Evolutionary conservation across 495 filamentous ascomycete species (phyloP).

Genomic region (Podospora anserina): DNA sequence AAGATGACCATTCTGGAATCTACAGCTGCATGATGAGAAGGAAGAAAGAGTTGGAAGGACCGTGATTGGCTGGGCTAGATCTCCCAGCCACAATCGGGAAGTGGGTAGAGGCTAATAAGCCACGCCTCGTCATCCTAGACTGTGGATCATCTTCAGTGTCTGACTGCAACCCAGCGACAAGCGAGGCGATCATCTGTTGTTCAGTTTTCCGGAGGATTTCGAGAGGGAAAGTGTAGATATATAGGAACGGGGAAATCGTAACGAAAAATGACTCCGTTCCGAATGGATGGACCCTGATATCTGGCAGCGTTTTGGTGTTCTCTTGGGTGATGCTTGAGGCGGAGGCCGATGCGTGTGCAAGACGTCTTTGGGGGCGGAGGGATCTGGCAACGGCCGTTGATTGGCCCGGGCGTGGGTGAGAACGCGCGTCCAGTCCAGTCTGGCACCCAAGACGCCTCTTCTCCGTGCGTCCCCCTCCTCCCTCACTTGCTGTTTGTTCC

Average conservation of each 20-base stretch:
- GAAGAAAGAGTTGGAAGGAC: not conserved
- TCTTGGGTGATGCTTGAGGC: slow-evolving; percentile 19
- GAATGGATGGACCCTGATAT: slow-evolving; percentile 4
- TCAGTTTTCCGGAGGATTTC: not conserved
- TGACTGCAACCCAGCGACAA: not conserved
- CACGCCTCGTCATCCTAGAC: slow-evolving; percentile 25
- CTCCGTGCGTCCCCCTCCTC: slow-evolving; percentile 22
- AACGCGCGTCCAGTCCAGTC: slow-evolving; percentile 32
- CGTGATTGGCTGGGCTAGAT: not conserved
- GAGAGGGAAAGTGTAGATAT: not conserved
- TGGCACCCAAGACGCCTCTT: slow-evolving; percentile 6
- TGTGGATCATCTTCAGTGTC: not conserved
- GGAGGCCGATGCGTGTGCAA: slow-evolving; percentile 26
- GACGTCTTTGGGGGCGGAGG: slow-evolving; percentile 29
- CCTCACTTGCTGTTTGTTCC: slow-evolving; percentile 5
- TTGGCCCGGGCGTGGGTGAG: slow-evolving; percentile 21
- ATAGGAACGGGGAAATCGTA: not conserved
- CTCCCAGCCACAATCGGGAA: slow-evolving; percentile 6
- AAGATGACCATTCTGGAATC: not conserved
- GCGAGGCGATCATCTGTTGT: not conserved
- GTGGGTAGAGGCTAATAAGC: slow-evolving; percentile 9
- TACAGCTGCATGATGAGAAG: not conserved
- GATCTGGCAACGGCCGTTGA: slow-evolving; percentile 19
- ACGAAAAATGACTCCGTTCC: not conserved
- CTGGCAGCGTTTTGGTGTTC: slow-evolving; percentile 1